Base-by-base conservation (phyloP, 2,329 filamentous ascomycete genomes). In the Ophiostoma ips region DNA sequence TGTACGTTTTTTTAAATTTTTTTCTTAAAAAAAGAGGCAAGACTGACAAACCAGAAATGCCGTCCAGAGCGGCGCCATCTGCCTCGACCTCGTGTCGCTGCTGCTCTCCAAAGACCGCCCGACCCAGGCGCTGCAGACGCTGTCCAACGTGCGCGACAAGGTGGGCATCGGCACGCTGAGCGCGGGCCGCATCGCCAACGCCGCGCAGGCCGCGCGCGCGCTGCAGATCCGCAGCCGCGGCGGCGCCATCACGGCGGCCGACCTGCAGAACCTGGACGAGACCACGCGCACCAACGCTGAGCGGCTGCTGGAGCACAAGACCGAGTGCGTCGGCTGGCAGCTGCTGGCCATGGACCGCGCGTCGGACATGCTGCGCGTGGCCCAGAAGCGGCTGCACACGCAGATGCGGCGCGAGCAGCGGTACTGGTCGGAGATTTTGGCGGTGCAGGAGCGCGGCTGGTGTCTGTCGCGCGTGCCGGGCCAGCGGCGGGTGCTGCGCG, bases 361-460 rank as follows among this genome's bases (percentile, higher is more conserved):
- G 3, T 81, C 87, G 1, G 82, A 86, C 58, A 81, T 81, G 34
- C 75, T 95, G 19, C 68, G 87, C 13, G 74, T 79, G 10, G 83
- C 88, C 5, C 83, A 85, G 0, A 72, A 75, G 24, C 75, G 86
- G 37, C 67, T 98, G 12, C 77, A 87, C 58, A 76, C 75, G 11
- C 89, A 95, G 63, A 83, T 94, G 33, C 73, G 77, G 10, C 77
- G 79, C 30, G 92, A 98, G 68, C 82, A 81, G 2, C 82, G 76
- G 58, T 98, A 94, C 64, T 98, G 92, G 92, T 76, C 84, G 50
- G 83, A 94, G 58, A 76, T 96, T 2, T 69, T 94, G 44, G 77
- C 80, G 10, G 80, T 96, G 41, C 87, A 83, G 56, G 78, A 87
- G 56, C 82, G 81, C 50, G 88, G 89, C 5, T 98, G 92, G 90